Evolutionary conservation across 441 rosid genomes (phyloP).

Genomic region (Eutrema salsugineum): DNA sequence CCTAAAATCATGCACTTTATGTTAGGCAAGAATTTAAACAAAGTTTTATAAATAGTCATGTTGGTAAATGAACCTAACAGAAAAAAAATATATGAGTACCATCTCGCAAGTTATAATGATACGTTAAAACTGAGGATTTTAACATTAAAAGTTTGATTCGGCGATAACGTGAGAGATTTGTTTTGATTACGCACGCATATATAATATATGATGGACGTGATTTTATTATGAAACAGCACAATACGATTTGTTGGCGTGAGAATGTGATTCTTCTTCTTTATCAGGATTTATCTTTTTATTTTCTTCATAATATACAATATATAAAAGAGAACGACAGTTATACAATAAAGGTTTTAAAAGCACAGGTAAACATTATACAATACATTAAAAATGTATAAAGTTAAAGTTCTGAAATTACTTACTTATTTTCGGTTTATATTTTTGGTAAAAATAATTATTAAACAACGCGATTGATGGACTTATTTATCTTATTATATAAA

Average conservation of each 20-base stretch:
- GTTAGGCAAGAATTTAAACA: neutral
- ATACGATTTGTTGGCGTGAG: slow-evolving; percentile 4
- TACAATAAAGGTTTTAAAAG: neutral
- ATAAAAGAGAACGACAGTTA: neutral
- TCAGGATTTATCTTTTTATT: neutral
- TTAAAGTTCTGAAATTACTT: slow-evolving; percentile 2
- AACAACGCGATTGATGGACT: neutral
- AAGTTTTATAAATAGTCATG: neutral
- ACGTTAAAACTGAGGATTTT: neutral
- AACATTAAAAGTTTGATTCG: neutral
- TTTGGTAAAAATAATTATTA: neutral
- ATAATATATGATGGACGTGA: neutral
- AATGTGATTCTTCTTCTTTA: slow-evolving; percentile 9
- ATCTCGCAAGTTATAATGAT: too few relatives aligned
- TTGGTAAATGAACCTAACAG: neutral
- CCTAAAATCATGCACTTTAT: neutral
- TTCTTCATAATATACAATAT: neutral
- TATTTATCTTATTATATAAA: neutral
- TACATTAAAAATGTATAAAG: neutral
- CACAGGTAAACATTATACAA: neutral
- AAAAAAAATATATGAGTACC: neutral
- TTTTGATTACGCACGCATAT: neutral
- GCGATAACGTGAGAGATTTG: neutral
- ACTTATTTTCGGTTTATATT: neutral
- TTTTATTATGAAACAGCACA: neutral